These are phyloP conservation scores for Rhododendron ovatum DNA, from an alignment of 148 eudicot species.

Conservation along the genomic window DNA sequence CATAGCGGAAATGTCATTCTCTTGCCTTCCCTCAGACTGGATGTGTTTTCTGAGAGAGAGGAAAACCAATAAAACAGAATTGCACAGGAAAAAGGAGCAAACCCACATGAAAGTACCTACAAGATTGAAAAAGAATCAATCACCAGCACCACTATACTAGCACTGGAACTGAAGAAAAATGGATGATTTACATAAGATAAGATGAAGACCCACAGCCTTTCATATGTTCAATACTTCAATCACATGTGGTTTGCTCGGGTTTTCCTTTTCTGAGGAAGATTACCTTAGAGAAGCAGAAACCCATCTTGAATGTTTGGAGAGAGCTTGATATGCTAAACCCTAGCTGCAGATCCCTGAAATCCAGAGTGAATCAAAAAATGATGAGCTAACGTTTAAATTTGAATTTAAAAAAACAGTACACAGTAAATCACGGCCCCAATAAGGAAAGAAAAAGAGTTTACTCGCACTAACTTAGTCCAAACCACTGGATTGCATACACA, in stretches of 20 bases:
- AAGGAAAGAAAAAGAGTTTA: not conserved
- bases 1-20: not conserved
- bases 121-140: not conserved
- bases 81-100: not conserved
- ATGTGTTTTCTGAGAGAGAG: not conserved
- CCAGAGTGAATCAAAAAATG: not conserved
- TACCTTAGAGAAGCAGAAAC: constrained; percentile 25
- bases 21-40: not conserved
- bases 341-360: constrained; percentile 11
- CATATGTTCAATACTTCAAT: not conserved
- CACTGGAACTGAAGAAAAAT: not conserved
- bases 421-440: not conserved
- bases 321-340: not conserved
- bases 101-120: not conserved
- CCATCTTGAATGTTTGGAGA: constrained; percentile 15
- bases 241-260: not conserved
- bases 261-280: not conserved
- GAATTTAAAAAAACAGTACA: not conserved
- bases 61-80: not conserved
- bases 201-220: not conserved
- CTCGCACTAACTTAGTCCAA: not conserved
- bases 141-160: not conserved
- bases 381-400: not conserved
- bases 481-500: not conserved
- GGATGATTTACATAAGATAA: not conserved